These are phyloP conservation scores for Epichloe scottii DNA, from an alignment of 2,329 filamentous ascomycete genomes.

Conservation along the genomic window DNA sequence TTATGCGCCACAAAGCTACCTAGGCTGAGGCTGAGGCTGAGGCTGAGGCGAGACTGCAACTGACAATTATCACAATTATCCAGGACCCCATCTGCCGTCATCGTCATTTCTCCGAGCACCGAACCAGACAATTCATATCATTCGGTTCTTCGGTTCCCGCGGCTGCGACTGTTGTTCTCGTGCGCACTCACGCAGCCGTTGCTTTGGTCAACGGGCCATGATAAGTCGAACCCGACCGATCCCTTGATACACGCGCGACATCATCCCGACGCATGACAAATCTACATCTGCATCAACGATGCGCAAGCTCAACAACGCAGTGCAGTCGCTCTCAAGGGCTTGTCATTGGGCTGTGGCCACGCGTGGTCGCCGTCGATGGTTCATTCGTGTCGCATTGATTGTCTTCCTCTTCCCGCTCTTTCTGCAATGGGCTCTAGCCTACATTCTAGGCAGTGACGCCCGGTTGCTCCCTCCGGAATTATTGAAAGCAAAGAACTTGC, in stretches of 20 bases:
- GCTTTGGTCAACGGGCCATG: too few species aligned
- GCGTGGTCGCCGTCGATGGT: conserved; percentile 9
- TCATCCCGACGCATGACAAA: background rate
- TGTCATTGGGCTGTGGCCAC: conserved; percentile 11
- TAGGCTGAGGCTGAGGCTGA: background rate
- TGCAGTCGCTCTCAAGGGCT: conserved; percentile 4
- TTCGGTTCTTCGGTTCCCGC: background rate
- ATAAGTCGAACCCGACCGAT: too few species aligned
- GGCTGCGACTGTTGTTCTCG: background rate
- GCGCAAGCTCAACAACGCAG: conserved; percentile 4
- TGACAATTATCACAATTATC: too few species aligned
- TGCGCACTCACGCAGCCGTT: too few species aligned
- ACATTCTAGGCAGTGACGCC: conserved; percentile 22
- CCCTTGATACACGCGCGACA: background rate
- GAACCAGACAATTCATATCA: background rate
- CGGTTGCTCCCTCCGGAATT: conserved; percentile 23
- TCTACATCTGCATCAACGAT: background rate
- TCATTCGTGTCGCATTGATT: conserved; percentile 8
- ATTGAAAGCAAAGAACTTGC: conserved; percentile 19
- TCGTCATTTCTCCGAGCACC: background rate
- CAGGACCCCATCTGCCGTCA: background rate
- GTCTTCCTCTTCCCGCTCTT: conserved; percentile 15
- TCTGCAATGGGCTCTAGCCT: conserved; percentile 24
- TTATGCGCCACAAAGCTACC: background rate
- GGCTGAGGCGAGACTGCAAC: too few species aligned